Conservation (phyloP, 139 green algal genomes). For the Coccomyxa sp. region DNA sequence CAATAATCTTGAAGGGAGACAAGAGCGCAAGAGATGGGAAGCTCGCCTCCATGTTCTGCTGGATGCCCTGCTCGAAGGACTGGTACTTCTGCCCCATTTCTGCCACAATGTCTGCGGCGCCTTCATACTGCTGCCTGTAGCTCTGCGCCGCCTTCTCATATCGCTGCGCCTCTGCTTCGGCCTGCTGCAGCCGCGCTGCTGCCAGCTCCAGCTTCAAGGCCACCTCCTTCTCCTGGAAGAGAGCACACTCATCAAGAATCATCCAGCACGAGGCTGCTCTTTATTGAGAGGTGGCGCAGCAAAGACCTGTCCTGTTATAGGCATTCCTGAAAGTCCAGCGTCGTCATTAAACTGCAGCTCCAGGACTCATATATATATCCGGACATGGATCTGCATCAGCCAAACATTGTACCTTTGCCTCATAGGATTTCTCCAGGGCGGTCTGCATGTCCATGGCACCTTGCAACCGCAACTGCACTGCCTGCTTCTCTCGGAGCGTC, state of each 20-base stretch:
- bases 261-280: no score
- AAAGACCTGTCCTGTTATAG: no score
- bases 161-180: neutral
- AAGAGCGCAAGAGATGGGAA: no score
- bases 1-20: no score
- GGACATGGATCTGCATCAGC: no score
- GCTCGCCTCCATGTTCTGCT: neutral
- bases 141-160: slow-evolving; percentile 2
- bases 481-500: slow-evolving; percentile 3
- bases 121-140: neutral
- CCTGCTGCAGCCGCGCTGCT: neutral
- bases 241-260: no score
- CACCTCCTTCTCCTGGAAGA: neutral
- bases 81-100: neutral
- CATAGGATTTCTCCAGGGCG: neutral
- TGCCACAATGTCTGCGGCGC: slow-evolving; percentile 3
- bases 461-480: no score
- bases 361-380: no score
- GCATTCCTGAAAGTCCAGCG: no score
- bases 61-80: neutral
- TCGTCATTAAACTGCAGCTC: no score
- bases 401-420: slow-evolving; percentile 8
- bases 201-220: neutral
- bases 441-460: neutral
- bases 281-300: no score